These are phyloP conservation scores for Lanzia echinophila DNA, from an alignment of 2,329 filamentous ascomycete species.

Conservation along the genomic window DNA sequence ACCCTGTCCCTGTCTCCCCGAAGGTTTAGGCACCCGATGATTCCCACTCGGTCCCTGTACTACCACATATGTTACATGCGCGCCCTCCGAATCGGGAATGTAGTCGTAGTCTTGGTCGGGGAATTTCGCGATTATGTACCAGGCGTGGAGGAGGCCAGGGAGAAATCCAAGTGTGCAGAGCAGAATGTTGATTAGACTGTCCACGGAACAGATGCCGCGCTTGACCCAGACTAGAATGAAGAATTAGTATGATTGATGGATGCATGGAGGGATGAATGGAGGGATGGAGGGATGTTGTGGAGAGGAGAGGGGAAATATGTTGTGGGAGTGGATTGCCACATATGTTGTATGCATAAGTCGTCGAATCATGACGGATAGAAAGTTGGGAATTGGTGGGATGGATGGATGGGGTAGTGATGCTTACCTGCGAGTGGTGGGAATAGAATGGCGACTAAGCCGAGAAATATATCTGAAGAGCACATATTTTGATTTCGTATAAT, in stretches of 20 bases:
- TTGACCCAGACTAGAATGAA: constrained; percentile 80
- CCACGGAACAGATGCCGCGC: constrained; percentile 82
- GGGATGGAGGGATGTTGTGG: background rate
- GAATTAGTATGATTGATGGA: constrained; percentile 19
- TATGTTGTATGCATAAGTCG: background rate
- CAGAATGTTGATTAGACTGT: constrained; percentile 91
- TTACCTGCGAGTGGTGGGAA: constrained; percentile 60
- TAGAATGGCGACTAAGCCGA: constrained; percentile 57
- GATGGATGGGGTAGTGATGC: constrained; percentile 25
- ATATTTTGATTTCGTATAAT: constrained; percentile 34
- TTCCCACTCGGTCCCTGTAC: constrained; percentile 46
- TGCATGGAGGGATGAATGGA: background rate
- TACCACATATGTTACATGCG: constrained; percentile 71
- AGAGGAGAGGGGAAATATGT: background rate
- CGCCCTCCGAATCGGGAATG: constrained; percentile 48
- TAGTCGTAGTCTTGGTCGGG: constrained; percentile 71
- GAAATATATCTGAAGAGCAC: constrained; percentile 56
- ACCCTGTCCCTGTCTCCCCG: constrained; percentile 11
- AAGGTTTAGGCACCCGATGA: constrained; percentile 24
- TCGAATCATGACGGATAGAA: background rate
- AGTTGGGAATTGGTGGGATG: background rate
- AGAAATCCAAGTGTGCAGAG: constrained; percentile 75
- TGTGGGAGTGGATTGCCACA: background rate
- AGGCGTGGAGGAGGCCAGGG: constrained; percentile 86
- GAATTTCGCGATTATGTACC: constrained; percentile 94